Percentiles rank a stretch among this genome's conserved stretches.
Evolutionary conservation across 2,329 filamentous ascomycete genomes (phyloP).

Genomic region (Gnomoniopsis smithogilvyi): DNA sequence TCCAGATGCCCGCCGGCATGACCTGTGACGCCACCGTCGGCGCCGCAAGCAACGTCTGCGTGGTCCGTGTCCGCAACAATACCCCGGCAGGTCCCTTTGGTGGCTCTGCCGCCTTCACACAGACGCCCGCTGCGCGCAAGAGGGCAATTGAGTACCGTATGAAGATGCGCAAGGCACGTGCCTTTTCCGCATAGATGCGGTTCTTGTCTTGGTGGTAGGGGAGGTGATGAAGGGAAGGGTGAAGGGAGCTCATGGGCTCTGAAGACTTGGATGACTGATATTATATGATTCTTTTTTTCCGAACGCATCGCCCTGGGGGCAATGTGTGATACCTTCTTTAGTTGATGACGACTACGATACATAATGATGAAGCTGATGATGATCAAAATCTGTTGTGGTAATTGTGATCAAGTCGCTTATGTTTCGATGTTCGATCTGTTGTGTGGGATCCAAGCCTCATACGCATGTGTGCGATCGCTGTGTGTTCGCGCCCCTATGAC

Average conservation of each 20-base stretch:
- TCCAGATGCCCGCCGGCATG: slow-evolving; percentile 63
- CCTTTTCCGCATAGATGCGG: not conserved
- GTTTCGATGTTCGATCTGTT: not conserved
- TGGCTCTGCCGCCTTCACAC: slow-evolving; percentile 63
- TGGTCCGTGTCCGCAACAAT: slow-evolving; percentile 61
- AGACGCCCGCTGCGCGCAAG: slow-evolving; percentile 57
- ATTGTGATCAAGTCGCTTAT: slow-evolving; percentile 4
- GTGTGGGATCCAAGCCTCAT: no score
- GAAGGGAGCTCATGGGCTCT: not conserved
- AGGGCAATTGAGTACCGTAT: slow-evolving; percentile 54
- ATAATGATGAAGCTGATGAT: not conserved
- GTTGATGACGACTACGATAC: slow-evolving; percentile 7
- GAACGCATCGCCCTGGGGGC: slow-evolving; percentile 9
- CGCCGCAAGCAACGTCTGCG: slow-evolving; percentile 59
- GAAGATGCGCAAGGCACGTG: slow-evolving; percentile 27
- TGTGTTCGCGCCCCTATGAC: no score
- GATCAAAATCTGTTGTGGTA: not conserved
- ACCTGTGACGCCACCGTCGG: slow-evolving; percentile 59
- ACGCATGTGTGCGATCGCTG: no score
- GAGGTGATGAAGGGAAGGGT: not conserved
- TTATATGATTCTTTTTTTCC: slow-evolving; percentile 3
- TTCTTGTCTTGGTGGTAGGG: not conserved
- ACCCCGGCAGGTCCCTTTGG: slow-evolving; percentile 64
- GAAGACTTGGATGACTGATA: not conserved
- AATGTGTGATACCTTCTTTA: slow-evolving; percentile 7